Evolutionary conservation across 2,329 filamentous ascomycete species (phyloP), one percentile per base, ranked within the genome.

Genomic region (Diaporthe vaccinii): DNA sequence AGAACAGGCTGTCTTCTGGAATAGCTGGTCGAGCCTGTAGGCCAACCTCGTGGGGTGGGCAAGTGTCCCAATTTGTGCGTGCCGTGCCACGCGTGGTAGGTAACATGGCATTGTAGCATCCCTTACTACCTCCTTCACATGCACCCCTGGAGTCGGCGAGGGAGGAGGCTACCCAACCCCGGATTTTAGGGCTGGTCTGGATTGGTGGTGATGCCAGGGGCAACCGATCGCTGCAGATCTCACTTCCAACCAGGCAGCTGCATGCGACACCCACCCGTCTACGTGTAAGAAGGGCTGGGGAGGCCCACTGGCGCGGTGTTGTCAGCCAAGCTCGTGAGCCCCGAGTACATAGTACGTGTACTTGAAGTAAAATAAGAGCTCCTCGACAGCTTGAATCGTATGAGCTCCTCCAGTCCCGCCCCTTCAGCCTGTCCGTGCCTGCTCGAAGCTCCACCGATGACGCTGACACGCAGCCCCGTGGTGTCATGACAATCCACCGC

Each of bases 181-280:
- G 57, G 74, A 69, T 75, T 75, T 75, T 75, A 73, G 70, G 74
- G 74, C 74, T 75, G 74, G 74, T 17, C 59, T 49, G 68, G 74
- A 68, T 51, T 75, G 74, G 62, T 68, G 59, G 41, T 34, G 44
- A 53, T 51, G 67, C 57, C 44, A 74, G 51, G 49, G 61, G 65
- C 28, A 58, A 67, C 41, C 46, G 72, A 57, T 57, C 61, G 72
- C 55, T 55, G 58, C 58, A 51, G 72, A 74, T 44, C 65, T 41
- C 31, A 41, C 31, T 20, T 51, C 62, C 62, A 68, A 68, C 61
- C 61, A 51, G 61, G 61, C 44, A 51, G 61, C 61, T 51, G 61
- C 44, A 67, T 51, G 61, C 61, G 61, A 68, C 46, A 51, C 31
- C 31, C 36, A 39, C 36, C 36, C 12, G 51, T 46, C 28, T 20